Conservation (phyloP, 1,284 basidiomycete genomes). For the Vanrija sp. region DNA sequence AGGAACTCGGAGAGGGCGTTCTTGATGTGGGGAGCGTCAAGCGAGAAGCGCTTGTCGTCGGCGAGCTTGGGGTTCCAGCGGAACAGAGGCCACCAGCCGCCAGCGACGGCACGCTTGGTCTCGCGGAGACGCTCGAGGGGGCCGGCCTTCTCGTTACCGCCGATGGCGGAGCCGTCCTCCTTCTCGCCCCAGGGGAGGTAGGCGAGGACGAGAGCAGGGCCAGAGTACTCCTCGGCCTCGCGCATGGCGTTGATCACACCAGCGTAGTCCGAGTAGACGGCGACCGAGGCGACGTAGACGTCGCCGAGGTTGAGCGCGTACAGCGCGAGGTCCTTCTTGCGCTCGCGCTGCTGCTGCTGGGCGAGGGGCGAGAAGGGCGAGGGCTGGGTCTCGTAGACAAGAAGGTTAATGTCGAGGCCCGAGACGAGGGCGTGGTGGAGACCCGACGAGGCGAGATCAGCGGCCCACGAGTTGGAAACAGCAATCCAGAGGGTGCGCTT, state of each 20-base stretch:
- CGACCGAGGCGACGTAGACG: slow-evolving; percentile 91
- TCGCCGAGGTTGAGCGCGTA: slow-evolving; percentile 99
- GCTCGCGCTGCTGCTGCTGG: slow-evolving; percentile 42
- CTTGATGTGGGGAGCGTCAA: slow-evolving; percentile 93
- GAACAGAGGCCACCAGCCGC: slow-evolving; percentile 98
- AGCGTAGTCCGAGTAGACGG: slow-evolving; percentile 91
- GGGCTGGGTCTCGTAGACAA: slow-evolving; percentile 89
- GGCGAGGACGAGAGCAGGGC: slow-evolving; percentile 88
- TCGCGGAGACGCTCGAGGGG: slow-evolving; percentile 91
- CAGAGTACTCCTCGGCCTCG: slow-evolving; percentile 86
- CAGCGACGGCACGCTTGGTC: slow-evolving; percentile 93
- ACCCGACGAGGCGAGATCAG: slow-evolving; percentile 93
- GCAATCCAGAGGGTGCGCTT: slow-evolving; percentile 87
- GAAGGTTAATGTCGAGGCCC: slow-evolving; percentile 86
- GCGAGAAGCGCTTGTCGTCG: slow-evolving; percentile 75
- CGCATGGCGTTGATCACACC: slow-evolving; percentile 89
- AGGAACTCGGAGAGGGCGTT: slow-evolving; percentile 93
- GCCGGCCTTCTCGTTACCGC: slow-evolving; percentile 55
- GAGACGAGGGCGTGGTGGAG: slow-evolving; percentile 92
- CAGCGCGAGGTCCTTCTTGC: slow-evolving; percentile 89
- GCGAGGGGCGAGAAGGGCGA: slow-evolving; percentile 60
- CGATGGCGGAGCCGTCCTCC: slow-evolving; percentile 65
- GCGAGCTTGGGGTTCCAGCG: slow-evolving; percentile 92
- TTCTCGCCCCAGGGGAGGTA: slow-evolving; percentile 79
- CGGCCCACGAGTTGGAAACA: slow-evolving; percentile 95